Conservation (phyloP, 805 yeast genomes). For the Starmera pachycereana region DNA sequence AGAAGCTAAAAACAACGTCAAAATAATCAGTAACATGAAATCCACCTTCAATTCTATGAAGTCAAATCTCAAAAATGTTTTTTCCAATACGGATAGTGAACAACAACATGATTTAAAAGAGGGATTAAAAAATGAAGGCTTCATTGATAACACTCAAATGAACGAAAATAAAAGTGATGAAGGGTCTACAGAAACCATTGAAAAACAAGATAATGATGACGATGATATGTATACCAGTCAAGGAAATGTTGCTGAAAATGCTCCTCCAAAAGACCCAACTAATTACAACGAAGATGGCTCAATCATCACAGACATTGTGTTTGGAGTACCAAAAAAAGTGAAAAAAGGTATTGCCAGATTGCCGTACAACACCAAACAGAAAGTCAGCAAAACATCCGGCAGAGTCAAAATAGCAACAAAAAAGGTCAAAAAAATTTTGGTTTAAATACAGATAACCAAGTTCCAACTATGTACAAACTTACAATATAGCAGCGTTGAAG, state of each 20-base stretch:
- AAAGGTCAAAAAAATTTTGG: not conserved
- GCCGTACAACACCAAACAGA: not conserved
- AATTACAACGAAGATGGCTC: not conserved
- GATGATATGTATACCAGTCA: conserved; percentile 3
- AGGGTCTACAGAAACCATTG: too few relatives aligned
- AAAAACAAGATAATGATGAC: not conserved
- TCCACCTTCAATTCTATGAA: too few relatives aligned
- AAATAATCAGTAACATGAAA: conserved; percentile 7
- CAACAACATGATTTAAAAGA: too few relatives aligned
- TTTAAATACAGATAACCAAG: not conserved
- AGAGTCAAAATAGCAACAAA: not conserved
- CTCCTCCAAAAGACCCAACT: conserved; percentile 14
- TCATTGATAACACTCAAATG: not conserved
- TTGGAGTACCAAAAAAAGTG: not conserved
- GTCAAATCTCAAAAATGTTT: too few relatives aligned
- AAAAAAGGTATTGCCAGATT: not conserved
- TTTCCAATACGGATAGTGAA: too few relatives aligned
- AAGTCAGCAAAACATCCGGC: not conserved
- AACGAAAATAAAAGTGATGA: not conserved
- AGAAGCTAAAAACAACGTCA: conserved; percentile 2
- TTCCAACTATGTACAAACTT: not conserved
- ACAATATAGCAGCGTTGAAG: too few relatives aligned
- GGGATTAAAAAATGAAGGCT: too few relatives aligned
- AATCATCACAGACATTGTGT: not conserved
- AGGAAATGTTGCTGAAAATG: conserved; percentile 8